Evolutionary conservation across 176 grass and related monocot species (phyloP).

Genomic region (Carex parvula): DNA sequence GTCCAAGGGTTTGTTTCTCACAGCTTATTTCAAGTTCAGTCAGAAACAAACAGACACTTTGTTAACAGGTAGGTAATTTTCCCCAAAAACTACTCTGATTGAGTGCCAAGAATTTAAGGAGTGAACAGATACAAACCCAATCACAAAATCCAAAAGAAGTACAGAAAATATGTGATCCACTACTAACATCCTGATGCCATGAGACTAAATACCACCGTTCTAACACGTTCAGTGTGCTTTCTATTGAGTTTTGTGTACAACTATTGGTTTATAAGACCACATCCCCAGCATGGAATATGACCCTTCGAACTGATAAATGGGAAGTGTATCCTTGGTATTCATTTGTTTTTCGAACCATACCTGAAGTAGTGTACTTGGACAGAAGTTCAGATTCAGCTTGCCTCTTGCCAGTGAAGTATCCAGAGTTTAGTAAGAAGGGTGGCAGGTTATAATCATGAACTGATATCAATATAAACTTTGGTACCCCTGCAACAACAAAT

Average conservation of each 20-base stretch:
- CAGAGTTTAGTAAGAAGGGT: conserved; percentile 60
- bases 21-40: too few relatives aligned
- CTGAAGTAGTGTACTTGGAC: conserved; percentile 85
- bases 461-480: conserved; percentile 89
- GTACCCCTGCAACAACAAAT: conserved; percentile 48
- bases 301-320: neutral
- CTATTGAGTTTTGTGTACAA: neutral
- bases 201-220: neutral
- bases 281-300: neutral
- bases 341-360: conserved; percentile 32
- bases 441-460: conserved; percentile 98
- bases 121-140: too few relatives aligned
- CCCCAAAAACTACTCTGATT: too few relatives aligned
- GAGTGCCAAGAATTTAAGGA: too few relatives aligned
- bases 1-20: neutral
- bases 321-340: neutral
- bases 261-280: neutral
- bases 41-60: too few relatives aligned
- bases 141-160: too few relatives aligned
- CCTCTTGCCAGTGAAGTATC: conserved; percentile 94
- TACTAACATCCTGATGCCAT: neutral
- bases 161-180: too few relatives aligned
- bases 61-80: too few relatives aligned
- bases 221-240: neutral
- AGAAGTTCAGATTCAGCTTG: conserved; percentile 92